Evolutionary conservation across 2,329 filamentous ascomycete genomes (phyloP), one percentile per base, ranked within the genome.

Genomic region (Alternaria dauci): DNA sequence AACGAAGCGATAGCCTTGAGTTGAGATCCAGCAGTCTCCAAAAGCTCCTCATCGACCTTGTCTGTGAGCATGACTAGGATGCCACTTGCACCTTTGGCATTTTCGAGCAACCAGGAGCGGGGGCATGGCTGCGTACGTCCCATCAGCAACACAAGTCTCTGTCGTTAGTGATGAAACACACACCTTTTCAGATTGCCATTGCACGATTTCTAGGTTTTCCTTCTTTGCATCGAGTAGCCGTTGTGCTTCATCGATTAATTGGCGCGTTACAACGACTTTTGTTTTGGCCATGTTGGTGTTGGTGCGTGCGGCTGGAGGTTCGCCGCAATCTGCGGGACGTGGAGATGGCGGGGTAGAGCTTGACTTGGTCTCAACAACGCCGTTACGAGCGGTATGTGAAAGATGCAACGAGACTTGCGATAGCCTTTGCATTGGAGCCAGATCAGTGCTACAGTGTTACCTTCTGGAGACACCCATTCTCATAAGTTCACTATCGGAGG

Each of bases 191-290:
- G 70, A 71, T 26, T 62, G 59, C 72, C 72, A 76, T 66, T 76
- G 73, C 1, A 74, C 63, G 11, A 75, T 55, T 7, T 75, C 70
- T 4, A 76, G 43, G 0, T 68, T 66, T 9, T 57, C 47, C 3
- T 65, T 57, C 8, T 61, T 65, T 8, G 52, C 63, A 52, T 74
- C 65, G 0, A 76, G 56, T 0, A 74, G 26, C 5, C 20, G 47
- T 44, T 75, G 72, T 2, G 71, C 71, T 48, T 65, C 61, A 0
- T 68, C 64, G 18, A 68, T 67, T 8, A 76, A 54, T 23, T 71
- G 56, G 4, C 73, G 71, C 11, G 73, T 76, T 12, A 76, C 68
- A 5, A 76, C 64, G 12, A 76, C 71, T 44, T 75, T 75, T 5
- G 48, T 52, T 41, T 65, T 67, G 14, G 67, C 44, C 71, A 74